These are phyloP conservation scores for Tuber borchii DNA, from an alignment of 495 filamentous ascomycete species.

Conservation along the genomic window DNA sequence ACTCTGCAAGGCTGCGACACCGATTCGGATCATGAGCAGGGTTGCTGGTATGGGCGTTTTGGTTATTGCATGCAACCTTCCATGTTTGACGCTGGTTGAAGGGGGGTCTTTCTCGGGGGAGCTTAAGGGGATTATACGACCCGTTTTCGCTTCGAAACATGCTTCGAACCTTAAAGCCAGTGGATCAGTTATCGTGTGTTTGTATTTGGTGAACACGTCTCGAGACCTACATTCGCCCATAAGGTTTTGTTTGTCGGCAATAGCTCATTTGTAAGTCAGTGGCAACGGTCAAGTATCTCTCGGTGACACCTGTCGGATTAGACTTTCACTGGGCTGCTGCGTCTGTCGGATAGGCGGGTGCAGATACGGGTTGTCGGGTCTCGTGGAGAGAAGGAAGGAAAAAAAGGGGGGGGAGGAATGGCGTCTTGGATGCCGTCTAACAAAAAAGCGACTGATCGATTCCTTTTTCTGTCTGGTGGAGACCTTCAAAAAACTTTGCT, in stretches of 20 bases:
- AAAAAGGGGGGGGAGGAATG: not conserved
- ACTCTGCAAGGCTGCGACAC: not conserved
- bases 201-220: not conserved
- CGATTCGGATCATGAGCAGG: not conserved
- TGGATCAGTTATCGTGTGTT: not conserved
- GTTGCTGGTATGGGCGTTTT: not conserved
- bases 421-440: not conserved
- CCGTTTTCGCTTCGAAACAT: not conserved
- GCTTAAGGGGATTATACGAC: not conserved
- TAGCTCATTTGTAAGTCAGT: not conserved
- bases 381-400: not conserved
- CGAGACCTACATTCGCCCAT: not conserved
- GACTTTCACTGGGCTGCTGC: not conserved
- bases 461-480: not conserved
- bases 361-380: conserved; percentile 1
- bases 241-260: not conserved
- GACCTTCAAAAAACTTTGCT: not conserved
- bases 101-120: not conserved
- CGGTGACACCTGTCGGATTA: not conserved
- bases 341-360: not conserved
- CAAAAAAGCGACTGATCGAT: conserved; percentile 7
- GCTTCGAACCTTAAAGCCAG: not conserved
- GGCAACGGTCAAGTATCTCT: not conserved
- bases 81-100: not conserved
- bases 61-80: not conserved